A percentile compares a stretch with the other conserved stretches of the same genome.
These are phyloP conservation scores for Tuber microsphaerosporum DNA, from an alignment of 495 filamentous ascomycete species.

Conservation along the genomic window DNA sequence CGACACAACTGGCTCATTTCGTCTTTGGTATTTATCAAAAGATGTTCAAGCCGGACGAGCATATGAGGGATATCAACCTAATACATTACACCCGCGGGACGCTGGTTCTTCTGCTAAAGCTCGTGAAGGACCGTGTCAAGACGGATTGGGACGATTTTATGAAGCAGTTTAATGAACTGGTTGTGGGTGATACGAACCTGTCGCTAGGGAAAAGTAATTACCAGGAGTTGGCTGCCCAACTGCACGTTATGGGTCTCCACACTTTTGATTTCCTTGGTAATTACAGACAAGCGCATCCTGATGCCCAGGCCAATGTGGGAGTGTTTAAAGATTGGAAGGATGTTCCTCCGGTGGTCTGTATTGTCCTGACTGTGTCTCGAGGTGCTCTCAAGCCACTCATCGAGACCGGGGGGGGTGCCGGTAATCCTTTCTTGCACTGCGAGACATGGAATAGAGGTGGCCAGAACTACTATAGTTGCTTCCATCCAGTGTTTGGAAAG, in stretches of 20 bases:
- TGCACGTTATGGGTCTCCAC: conserved; percentile 31
- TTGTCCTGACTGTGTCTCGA: conserved; percentile 42
- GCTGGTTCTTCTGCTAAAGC: conserved; percentile 43
- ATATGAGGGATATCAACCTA: conserved; percentile 18
- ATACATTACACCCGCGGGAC: conserved; percentile 45
- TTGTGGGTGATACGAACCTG: conserved; percentile 37
- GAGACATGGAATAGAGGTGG: conserved; percentile 21
- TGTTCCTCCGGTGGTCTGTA: conserved; percentile 39
- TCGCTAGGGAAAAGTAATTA: conserved; percentile 39
- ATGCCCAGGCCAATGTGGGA: conserved; percentile 7
- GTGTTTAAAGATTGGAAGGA: conserved; percentile 34
- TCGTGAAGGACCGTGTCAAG: conserved; percentile 35
- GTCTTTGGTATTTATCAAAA: conserved; percentile 44
- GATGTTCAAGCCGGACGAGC: conserved; percentile 47
- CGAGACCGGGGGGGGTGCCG: conserved; percentile 21
- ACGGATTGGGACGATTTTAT: conserved; percentile 43
- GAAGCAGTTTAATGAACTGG: conserved; percentile 28
- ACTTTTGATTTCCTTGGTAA: conserved; percentile 9
- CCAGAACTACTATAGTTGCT: conserved; percentile 37
- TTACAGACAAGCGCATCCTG: conserved; percentile 5
- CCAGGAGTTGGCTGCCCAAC: conserved; percentile 34
- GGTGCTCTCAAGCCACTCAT: conserved; percentile 29
- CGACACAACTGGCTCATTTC: conserved; percentile 41
- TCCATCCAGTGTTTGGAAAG: conserved; percentile 42
- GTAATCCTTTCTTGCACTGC: conserved; percentile 35